A percentile compares a stretch with the other conserved stretches of the same genome.
Conservation (phyloP, 1,284 basidiomycete species). For the Moesziomyces aphidis region DNA sequence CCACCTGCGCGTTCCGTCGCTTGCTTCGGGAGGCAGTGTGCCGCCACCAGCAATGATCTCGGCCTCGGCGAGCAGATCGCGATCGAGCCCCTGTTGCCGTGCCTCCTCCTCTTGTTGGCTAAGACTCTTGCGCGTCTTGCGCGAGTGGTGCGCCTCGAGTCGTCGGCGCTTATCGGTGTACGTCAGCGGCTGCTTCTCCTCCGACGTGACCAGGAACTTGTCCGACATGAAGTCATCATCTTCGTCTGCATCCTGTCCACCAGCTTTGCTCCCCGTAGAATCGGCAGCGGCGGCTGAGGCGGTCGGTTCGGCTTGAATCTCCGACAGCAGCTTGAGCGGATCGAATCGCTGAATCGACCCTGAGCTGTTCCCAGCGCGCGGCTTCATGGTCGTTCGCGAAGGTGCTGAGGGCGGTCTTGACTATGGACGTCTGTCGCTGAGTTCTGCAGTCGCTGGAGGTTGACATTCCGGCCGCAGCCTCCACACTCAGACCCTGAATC, state of each 20-base stretch:
- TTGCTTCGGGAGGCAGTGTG: conserved; percentile 21
- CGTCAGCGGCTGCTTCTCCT: conserved; percentile 23
- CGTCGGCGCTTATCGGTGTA: conserved; percentile 29
- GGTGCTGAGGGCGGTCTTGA: not conserved
- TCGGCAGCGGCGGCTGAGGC: not conserved
- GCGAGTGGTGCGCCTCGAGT: conserved; percentile 20
- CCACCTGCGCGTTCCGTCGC: conserved; percentile 22
- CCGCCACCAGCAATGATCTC: conserved; percentile 48
- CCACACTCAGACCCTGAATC: not conserved
- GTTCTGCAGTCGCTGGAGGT: not conserved
- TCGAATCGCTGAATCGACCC: conserved; percentile 4
- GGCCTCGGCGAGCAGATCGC: conserved; percentile 44
- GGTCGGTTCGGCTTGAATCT: conserved; percentile 16
- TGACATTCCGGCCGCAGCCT: not conserved
- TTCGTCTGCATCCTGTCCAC: conserved; percentile 21
- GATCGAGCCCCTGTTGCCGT: conserved; percentile 29
- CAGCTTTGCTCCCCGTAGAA: not conserved
- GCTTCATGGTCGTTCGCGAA: not conserved
- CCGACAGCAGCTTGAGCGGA: conserved; percentile 16
- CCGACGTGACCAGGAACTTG: conserved; percentile 21
- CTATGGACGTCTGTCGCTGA: not conserved
- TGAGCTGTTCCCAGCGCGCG: not conserved
- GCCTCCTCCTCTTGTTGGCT: conserved; percentile 33
- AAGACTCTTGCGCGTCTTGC: conserved; percentile 7
- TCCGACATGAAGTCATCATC: conserved; percentile 46